Conservation (phyloP, 768 basidiomycete genomes). For the Lanmaoa pseudosensibilis region DNA sequence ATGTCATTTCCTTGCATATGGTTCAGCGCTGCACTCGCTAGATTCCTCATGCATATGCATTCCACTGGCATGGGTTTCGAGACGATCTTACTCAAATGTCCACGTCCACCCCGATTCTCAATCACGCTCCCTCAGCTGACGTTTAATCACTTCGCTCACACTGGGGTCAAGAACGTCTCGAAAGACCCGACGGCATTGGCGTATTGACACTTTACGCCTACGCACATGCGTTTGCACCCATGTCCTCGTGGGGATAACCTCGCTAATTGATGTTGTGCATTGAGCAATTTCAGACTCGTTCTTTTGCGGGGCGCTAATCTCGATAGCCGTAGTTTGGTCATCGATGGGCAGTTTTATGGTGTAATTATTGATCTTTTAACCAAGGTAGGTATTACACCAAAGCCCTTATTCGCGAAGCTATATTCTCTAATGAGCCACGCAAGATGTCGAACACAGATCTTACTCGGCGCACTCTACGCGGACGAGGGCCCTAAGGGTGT, state of each 20-base stretch:
- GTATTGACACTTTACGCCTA: neutral
- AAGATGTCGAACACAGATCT: neutral
- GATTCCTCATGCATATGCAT: neutral
- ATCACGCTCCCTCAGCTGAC: neutral
- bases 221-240: too few relatives aligned
- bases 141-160: too few relatives aligned
- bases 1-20: neutral
- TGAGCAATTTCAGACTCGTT: neutral
- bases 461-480: neutral
- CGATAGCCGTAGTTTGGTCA: neutral
- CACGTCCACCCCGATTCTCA: neutral
- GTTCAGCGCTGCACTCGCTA: neutral
- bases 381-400: neutral
- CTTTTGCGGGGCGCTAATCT: neutral
- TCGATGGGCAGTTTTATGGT: neutral
- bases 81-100: neutral
- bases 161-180: too few relatives aligned
- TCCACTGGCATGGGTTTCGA: too few relatives aligned
- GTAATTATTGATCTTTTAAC: neutral
- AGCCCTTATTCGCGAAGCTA: neutral
- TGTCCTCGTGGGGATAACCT: too few relatives aligned
- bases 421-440: neutral
- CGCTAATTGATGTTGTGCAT: neutral
- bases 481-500: neutral
- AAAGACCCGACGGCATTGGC: too few relatives aligned